These are phyloP conservation scores for Nadsonia commutata DNA, from an alignment of 1,139 yeast species.

Conservation along the genomic window DNA sequence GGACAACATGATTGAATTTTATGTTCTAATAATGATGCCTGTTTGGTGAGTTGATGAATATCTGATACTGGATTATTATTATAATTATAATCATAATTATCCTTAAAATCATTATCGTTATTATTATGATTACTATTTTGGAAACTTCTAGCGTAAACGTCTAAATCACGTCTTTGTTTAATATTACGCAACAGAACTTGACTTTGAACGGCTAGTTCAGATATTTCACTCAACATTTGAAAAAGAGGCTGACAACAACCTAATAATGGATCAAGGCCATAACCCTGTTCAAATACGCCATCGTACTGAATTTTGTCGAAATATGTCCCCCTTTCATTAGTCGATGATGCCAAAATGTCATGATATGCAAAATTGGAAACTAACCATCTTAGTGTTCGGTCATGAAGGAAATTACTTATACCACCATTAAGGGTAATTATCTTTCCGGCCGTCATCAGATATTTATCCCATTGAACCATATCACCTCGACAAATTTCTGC, in stretches of 20 bases:
- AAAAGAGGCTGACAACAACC: constrained; percentile 61
- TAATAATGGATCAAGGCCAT: constrained; percentile 49
- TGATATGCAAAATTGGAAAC: constrained; percentile 75
- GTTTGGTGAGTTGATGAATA: constrained; percentile 28
- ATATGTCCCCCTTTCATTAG: constrained; percentile 20
- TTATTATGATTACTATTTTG: not conserved
- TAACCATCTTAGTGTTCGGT: constrained; percentile 55
- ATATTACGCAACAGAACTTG: constrained; percentile 7
- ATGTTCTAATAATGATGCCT: constrained; percentile 26
- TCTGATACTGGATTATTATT: constrained; percentile 6
- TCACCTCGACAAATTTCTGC: constrained; percentile 19
- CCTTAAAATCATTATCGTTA: not conserved
- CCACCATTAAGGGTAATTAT: constrained; percentile 17
- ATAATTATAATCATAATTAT: not conserved
- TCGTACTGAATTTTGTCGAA: constrained; percentile 32
- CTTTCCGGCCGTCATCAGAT: constrained; percentile 16
- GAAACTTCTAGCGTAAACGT: constrained; percentile 6
- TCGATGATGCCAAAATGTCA: constrained; percentile 54
- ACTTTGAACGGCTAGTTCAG: constrained; percentile 40
- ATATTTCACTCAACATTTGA: constrained; percentile 53
- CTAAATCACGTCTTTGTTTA: not conserved
- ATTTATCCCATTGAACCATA: constrained; percentile 18
- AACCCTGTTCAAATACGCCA: constrained; percentile 25
- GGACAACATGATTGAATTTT: constrained; percentile 42
- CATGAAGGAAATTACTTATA: constrained; percentile 29